Evolutionary conservation across 768 basidiomycete species (phyloP), one percentile per base, ranked within the genome.

Genomic region (Pleurotus citrinopileatus): DNA sequence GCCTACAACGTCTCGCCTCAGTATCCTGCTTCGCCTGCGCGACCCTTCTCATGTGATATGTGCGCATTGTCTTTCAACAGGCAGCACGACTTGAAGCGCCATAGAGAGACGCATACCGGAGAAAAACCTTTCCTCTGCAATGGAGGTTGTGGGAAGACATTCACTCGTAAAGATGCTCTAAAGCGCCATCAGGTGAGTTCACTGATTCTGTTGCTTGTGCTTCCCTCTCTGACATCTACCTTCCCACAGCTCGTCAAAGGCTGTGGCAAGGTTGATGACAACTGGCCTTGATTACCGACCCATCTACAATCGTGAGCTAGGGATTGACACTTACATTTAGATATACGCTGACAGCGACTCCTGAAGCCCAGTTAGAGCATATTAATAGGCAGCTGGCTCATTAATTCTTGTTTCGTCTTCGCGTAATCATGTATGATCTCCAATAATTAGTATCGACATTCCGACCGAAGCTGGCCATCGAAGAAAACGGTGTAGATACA

Each of bases 101-200:
- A 93, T 70, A 77, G 86, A 58, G 89, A 91, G 61, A 91, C 88
- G 22, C 90, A 91, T 70, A 87, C 87, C 4, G 89, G 89, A 32
- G 89, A 91, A 68, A 91, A 91, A 66, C 89, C 90, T 7, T 92
- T 83, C 70, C 68, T 83, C 15, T 92, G 90, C 68, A 91, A 91
- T 60, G 89, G 87, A 10, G 87, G 86, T 40, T 92, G 90, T 55
- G 89, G 88, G 44, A 91, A 91, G 75, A 91, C 89, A 2, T 92
- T 91, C 64, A 92, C 89, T 45, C 80, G 90, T 59, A 91, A 91
- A 70, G 90, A 92, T 64, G 90, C 90, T 13, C 70, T 92, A 63
- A 92, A 91, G 71, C 81, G 90, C 56, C 90, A 92, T 66, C 90
- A 92, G 82, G 90, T 82, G 60, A 56, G 82, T 40, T 9, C 65